phyloP scores from a whole-genome alignment of 2,329 filamentous ascomycete genomes.

The Colletotrichum sp. region DNA sequence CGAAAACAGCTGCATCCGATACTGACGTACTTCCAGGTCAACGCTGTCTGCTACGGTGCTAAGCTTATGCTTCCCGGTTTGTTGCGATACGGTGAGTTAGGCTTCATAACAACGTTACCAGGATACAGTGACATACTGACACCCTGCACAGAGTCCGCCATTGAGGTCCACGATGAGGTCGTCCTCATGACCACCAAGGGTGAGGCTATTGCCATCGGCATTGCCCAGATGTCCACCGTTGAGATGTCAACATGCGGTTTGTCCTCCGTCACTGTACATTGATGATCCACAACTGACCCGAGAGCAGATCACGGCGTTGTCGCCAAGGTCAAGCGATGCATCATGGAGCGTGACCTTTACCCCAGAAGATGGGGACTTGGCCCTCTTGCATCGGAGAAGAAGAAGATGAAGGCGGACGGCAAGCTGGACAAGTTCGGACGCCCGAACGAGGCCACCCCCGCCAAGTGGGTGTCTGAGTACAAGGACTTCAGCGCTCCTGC shows the following conservation, averaged over 20 bases:
- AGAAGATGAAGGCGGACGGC: slow-evolving; percentile 98
- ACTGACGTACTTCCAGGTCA: slow-evolving; percentile 56
- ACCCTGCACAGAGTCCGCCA: slow-evolving; percentile 71
- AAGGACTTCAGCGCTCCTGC: slow-evolving; percentile 76
- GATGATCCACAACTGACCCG: neutral
- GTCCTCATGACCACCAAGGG: slow-evolving; percentile 99
- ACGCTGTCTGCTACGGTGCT: slow-evolving; percentile 97
- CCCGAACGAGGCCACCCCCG: slow-evolving; percentile 88
- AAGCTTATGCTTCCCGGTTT: slow-evolving; percentile 99
- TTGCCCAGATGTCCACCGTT: slow-evolving; percentile 97
- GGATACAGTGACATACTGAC: slow-evolving; percentile 28
- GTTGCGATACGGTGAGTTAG: slow-evolving; percentile 77
- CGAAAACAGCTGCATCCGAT: neutral
- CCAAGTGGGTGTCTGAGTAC: slow-evolving; percentile 92
- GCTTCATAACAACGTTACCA: slow-evolving; percentile 10
- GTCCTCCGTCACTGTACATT: neutral
- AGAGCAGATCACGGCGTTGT: slow-evolving; percentile 87
- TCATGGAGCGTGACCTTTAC: slow-evolving; percentile 99
- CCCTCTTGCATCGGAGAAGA: slow-evolving; percentile 93
- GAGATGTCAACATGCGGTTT: slow-evolving; percentile 84
- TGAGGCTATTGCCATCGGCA: slow-evolving; percentile 94
- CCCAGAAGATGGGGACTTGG: slow-evolving; percentile 96
- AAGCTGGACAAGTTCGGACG: slow-evolving; percentile 98
- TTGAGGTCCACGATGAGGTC: slow-evolving; percentile 95
- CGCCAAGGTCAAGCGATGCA: slow-evolving; percentile 98